phyloP scores from a whole-genome alignment of 2,329 filamentous ascomycete genomes.

The Phoma sp. region DNA sequence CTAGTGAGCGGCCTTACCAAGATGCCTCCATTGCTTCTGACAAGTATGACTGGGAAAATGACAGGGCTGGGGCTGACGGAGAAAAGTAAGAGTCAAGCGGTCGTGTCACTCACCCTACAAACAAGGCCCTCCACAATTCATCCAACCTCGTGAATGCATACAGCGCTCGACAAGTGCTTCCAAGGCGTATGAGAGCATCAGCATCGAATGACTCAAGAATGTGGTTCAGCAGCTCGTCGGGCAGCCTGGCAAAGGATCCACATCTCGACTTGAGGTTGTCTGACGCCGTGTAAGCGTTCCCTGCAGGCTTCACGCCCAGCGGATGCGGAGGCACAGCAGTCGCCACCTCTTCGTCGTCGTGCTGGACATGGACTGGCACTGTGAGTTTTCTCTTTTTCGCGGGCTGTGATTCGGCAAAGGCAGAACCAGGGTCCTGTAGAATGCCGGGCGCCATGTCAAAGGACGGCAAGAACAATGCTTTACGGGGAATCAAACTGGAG shows the following conservation, averaged over 20 bases:
- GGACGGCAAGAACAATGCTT: constrained; percentile 4
- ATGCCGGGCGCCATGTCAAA: constrained; percentile 44
- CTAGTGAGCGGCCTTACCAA: neutral
- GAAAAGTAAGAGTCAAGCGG: constrained; percentile 15
- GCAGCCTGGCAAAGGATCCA: constrained; percentile 70
- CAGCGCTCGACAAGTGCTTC: constrained; percentile 80
- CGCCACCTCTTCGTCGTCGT: constrained; percentile 48
- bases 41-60: neutral
- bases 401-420: constrained; percentile 40
- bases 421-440: constrained; percentile 30
- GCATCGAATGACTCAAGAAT: constrained; percentile 78
- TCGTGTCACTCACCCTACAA: constrained; percentile 73
- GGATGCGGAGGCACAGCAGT: constrained; percentile 77
- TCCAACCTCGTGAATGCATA: constrained; percentile 85
- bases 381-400: constrained; percentile 44
- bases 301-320: constrained; percentile 81
- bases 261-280: constrained; percentile 70
- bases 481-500: constrained; percentile 15
- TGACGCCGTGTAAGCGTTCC: constrained; percentile 75
- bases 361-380: constrained; percentile 23
- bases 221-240: constrained; percentile 80
- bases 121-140: constrained; percentile 87
- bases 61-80: constrained; percentile 2
- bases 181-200: constrained; percentile 66
- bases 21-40: neutral